Percentiles rank a stretch among this genome's conserved stretches.
phyloP scores from a whole-genome alignment of 768 basidiomycete species.

The Russula abietina region DNA sequence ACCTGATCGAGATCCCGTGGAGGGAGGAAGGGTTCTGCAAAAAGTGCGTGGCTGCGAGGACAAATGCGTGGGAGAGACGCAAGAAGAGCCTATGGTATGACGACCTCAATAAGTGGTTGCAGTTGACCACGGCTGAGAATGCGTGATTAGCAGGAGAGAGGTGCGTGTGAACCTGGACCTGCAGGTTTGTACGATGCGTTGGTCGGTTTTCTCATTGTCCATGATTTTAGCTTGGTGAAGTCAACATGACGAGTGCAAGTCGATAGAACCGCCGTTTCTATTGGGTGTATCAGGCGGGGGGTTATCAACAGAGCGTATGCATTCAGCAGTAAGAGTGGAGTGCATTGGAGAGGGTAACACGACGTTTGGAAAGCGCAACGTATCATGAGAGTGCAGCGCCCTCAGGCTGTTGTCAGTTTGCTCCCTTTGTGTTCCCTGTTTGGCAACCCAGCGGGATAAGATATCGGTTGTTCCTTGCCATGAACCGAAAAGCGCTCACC shows the following conservation, averaged over 20 bases:
- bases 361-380: background rate
- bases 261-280: background rate
- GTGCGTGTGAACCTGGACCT: too few species aligned
- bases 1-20: slow-evolving; percentile 31
- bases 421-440: background rate
- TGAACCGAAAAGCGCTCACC: slow-evolving; percentile 31
- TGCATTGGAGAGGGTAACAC: too few species aligned
- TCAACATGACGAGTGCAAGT: background rate
- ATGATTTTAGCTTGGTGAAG: background rate
- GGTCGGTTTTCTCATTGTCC: background rate
- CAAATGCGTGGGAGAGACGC: slow-evolving; percentile 30
- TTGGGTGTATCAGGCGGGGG: background rate
- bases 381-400: too few species aligned
- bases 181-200: too few species aligned
- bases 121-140: background rate
- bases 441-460: background rate
- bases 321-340: background rate
- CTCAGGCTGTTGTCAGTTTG: too few species aligned
- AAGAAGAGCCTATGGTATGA: slow-evolving; percentile 18
- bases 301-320: too few species aligned
- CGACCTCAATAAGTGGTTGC: slow-evolving; percentile 22
- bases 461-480: background rate
- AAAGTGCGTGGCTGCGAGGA: slow-evolving; percentile 32
- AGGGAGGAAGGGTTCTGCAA: slow-evolving; percentile 33
- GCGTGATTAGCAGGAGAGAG: background rate